Evolutionary conservation across 805 yeast species (phyloP).

Genomic region (Ogataea nonfermentans): DNA sequence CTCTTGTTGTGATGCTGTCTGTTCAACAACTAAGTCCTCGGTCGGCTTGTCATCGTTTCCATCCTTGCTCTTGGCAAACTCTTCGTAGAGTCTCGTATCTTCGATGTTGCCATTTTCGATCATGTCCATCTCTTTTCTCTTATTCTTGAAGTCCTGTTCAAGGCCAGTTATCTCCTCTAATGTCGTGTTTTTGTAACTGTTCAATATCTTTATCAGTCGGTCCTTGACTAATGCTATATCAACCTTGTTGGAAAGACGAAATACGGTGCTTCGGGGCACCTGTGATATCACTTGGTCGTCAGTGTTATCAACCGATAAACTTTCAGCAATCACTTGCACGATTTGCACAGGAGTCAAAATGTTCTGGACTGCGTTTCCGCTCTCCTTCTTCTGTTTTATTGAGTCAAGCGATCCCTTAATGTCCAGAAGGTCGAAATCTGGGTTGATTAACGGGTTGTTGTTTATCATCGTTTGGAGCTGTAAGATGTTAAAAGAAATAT

Average conservation of each 20-base stretch:
- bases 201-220: constrained; percentile 33
- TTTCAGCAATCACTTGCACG: constrained; percentile 37
- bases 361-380: constrained; percentile 19
- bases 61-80: constrained; percentile 19
- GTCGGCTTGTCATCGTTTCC: constrained; percentile 15
- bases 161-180: constrained; percentile 37
- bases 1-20: constrained; percentile 4
- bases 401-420: constrained; percentile 29
- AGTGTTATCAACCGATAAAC: constrained; percentile 30
- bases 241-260: constrained; percentile 32
- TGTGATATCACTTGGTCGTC: constrained; percentile 33
- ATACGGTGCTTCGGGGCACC: constrained; percentile 34
- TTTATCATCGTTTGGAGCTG: constrained; percentile 37
- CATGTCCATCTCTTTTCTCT: constrained; percentile 38
- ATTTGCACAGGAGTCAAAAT: constrained; percentile 35
- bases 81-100: constrained; percentile 31
- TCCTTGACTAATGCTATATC: constrained; percentile 34
- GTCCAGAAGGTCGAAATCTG: constrained; percentile 34
- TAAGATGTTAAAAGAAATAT: constrained; percentile 36
- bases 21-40: constrained; percentile 1
- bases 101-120: constrained; percentile 43
- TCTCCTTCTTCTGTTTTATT: constrained; percentile 23
- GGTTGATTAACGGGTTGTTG: constrained; percentile 37
- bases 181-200: constrained; percentile 34
- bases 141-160: constrained; percentile 36